Evolutionary conservation across 805 yeast species (phyloP).

Genomic region (Metahyphopichia silvanorum): DNA sequence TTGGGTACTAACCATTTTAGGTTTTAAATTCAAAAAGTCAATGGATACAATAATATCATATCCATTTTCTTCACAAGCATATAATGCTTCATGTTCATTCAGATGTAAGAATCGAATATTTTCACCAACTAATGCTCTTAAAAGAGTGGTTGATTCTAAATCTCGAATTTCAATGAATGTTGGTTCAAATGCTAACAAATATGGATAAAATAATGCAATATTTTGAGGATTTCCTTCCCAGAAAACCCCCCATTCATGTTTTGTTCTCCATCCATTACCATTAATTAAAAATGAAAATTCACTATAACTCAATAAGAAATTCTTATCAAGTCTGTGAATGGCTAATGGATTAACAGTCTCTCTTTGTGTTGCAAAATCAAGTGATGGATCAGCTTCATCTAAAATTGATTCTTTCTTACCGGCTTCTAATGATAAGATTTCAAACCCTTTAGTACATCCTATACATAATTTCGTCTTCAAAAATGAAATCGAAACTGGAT

Average conservation of each 20-base stretch:
- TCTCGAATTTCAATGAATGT: slow-evolving; percentile 90
- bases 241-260: slow-evolving; percentile 88
- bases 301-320: slow-evolving; percentile 83
- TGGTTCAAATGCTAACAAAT: slow-evolving; percentile 83
- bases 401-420: slow-evolving; percentile 83
- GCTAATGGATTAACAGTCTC: slow-evolving; percentile 84
- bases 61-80: slow-evolving; percentile 89
- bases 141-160: slow-evolving; percentile 80
- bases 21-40: slow-evolving; percentile 74
- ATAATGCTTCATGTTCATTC: slow-evolving; percentile 88
- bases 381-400: slow-evolving; percentile 97
- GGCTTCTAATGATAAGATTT: slow-evolving; percentile 82
- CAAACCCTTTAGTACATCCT: slow-evolving; percentile 96
- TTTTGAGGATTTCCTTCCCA: slow-evolving; percentile 97
- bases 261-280: slow-evolving; percentile 93
- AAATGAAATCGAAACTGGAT: slow-evolving; percentile 88
- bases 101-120: slow-evolving; percentile 86
- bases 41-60: slow-evolving; percentile 88
- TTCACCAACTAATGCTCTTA: slow-evolving; percentile 88
- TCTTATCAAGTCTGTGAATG: slow-evolving; percentile 84
- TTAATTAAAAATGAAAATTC: slow-evolving; percentile 95
- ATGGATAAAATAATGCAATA: slow-evolving; percentile 93
- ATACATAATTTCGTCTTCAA: slow-evolving; percentile 85
- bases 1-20: too few relatives aligned
- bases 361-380: slow-evolving; percentile 85